These are phyloP conservation scores for barrel medic (Medicago truncatula) DNA, from an alignment of 306 rosid species.

Conservation along the genomic window MtrunA17r5.0-ANR NC_053047.1:15567501-15568000, in stretches of 20 bases:
- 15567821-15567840: conserved; percentile 88
- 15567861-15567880: conserved; percentile 78
- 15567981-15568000: not conserved
- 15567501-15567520: not conserved
- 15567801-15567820: conserved; percentile 89
- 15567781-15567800: conserved; percentile 65
- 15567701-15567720: conserved; percentile 31
- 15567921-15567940: conserved; percentile 54
- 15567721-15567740: conserved; percentile 56
- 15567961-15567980: not conserved
- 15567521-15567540: not conserved
- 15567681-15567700: not conserved
- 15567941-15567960: not conserved
- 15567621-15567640: too few relatives aligned
- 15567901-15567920: conserved; percentile 78
- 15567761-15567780: conserved; percentile 64
- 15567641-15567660: too few relatives aligned
- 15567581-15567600: not conserved
- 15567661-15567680: too few relatives aligned
- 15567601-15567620: too few relatives aligned
- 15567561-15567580: conserved; percentile 2
- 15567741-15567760: conserved; percentile 58
- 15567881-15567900: conserved; percentile 92
- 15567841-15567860: conserved; percentile 74
- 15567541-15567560: not conserved